Evolutionary conservation across 805 yeast species (phyloP).

Genomic region (Candida easanensis): DNA sequence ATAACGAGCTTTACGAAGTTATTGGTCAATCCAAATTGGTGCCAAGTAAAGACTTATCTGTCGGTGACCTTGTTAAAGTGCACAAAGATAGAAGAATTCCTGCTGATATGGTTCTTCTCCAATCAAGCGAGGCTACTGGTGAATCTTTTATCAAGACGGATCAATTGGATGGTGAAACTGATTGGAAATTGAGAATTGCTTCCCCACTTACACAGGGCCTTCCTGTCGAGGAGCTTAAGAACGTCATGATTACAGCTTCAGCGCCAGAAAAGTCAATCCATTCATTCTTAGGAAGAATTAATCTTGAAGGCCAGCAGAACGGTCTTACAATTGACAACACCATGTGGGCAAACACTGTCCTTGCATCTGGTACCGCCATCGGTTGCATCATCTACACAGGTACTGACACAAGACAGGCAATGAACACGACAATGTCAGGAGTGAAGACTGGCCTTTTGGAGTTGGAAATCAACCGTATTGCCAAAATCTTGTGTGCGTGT

Average conservation of each 20-base stretch:
- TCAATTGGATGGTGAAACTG: slow-evolving; percentile 98
- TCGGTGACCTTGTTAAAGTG: slow-evolving; percentile 80
- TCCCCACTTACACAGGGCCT: slow-evolving; percentile 66
- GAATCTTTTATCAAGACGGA: slow-evolving; percentile 95
- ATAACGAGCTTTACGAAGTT: slow-evolving; percentile 78
- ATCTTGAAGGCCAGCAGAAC: slow-evolving; percentile 52
- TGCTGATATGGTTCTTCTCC: slow-evolving; percentile 85
- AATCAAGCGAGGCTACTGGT: slow-evolving; percentile 77
- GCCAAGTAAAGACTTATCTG: slow-evolving; percentile 62
- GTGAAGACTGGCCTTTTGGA: slow-evolving; percentile 90
- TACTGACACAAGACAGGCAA: slow-evolving; percentile 86
- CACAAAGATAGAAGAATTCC: slow-evolving; percentile 87
- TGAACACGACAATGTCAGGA: slow-evolving; percentile 86
- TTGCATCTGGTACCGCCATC: slow-evolving; percentile 89
- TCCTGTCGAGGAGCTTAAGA: slow-evolving; percentile 48
- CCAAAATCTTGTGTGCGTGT: slow-evolving; percentile 83
- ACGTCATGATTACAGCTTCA: slow-evolving; percentile 62
- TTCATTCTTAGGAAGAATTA: slow-evolving; percentile 71
- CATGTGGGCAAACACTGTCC: slow-evolving; percentile 96
- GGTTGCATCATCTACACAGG: slow-evolving; percentile 93
- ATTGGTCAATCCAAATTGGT: slow-evolving; percentile 43
- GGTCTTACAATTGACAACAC: slow-evolving; percentile 87
- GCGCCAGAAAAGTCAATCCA: slow-evolving; percentile 86
- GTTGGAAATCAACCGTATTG: slow-evolving; percentile 81
- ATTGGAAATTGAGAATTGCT: slow-evolving; percentile 92